Evolutionary conservation across 164 flowering plant species (phyloP), one percentile per base, ranked within the genome.

Genomic region (Vitis rupestris): DNA sequence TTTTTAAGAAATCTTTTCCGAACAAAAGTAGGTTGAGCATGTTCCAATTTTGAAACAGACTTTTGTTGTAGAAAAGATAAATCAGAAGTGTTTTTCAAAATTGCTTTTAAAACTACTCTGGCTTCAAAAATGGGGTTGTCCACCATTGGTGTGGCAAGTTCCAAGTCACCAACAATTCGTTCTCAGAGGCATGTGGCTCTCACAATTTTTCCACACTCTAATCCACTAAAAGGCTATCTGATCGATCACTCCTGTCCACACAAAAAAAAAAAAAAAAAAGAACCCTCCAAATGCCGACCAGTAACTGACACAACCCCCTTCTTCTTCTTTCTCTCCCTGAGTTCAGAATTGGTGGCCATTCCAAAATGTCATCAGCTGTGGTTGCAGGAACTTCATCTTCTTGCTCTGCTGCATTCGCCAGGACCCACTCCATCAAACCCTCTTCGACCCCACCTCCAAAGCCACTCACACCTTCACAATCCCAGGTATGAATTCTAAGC

Each of bases 331-430:
- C 70, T 11, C 49, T 23, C 37, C 1, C 44, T 14, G 16, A 16
- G 10, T 30, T 47, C 47, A 10, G 44, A 3, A 10, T 48, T 44
- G 53, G 17, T 19, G 30, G 57, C 62, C 13, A 60, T 30, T 13
- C 63, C 54, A 84, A 63, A 4, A 81, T 81, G 83, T 78, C 89
- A 19, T 66, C 87, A 3, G 75, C 80, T 23, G 73, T 79, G 55
- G 84, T 77, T 61, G 84, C 89, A 65, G 86, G 82, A 54, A 59
- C 82, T 19, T 83, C 87, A 27, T 79, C 88, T 10, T 82, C 80
- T 53, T 79, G 82, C 74, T 74, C 82, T 49, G 70, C 79, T 69
- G 73, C 84, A 54, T 61, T 73, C 72, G 17, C 79, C 66, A 74
- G 68, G 16, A 72, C 57, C 50, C 70, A 58, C 66, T 69, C 82